Evolutionary conservation across 495 filamentous ascomycete genomes (phyloP), one percentile per base, ranked within the genome.

Genomic region (Penicillium daleae): DNA sequence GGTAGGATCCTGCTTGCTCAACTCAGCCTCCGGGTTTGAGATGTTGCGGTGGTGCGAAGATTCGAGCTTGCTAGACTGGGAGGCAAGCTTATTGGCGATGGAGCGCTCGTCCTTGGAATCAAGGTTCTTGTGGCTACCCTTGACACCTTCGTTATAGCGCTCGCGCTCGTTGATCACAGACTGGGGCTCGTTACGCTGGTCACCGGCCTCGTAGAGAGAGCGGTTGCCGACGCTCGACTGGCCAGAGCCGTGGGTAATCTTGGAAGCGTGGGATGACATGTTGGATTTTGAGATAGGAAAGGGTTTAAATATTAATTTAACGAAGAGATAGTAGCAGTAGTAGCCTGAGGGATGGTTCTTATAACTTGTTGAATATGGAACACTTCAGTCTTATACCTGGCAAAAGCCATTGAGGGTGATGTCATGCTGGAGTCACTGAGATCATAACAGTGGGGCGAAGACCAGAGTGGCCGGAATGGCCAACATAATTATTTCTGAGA

Each of bases 51-150:
- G 71, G 57, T 74, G 66, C 9, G 60, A 60, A 54, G 71, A 39
- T 29, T 77, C 65, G 24, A 50, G 27, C 67, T 78, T 85, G 71
- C 64, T 78, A 73, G 46, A 60, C 66, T 90, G 88, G 10, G 86
- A 82, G 8, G 80, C 89, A 29, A 92, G 81, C 69, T 86, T 88
- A 81, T 93, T 92, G 64, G 87, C 88, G 65, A 96, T 93, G 31
- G 89, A 85, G 66, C 92, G 83, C 68, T 91, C 76, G 69, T 94
- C 91, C 84, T 96, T 94, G 19, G 91, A 88, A 66, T 94, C 91
- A 57, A 86, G 83, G 37, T 85, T 81, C 32, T 80, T 76, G 71
- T 96, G 90, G 65, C 87, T 88, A 62, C 88, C 74, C 19, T 78
- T 66, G 66, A 84, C 72, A 29, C 90, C 91, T 76, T 93, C 89